phyloP scores from a whole-genome alignment of 139 green algal genomes.

The Chlorella ohadii region DNA sequence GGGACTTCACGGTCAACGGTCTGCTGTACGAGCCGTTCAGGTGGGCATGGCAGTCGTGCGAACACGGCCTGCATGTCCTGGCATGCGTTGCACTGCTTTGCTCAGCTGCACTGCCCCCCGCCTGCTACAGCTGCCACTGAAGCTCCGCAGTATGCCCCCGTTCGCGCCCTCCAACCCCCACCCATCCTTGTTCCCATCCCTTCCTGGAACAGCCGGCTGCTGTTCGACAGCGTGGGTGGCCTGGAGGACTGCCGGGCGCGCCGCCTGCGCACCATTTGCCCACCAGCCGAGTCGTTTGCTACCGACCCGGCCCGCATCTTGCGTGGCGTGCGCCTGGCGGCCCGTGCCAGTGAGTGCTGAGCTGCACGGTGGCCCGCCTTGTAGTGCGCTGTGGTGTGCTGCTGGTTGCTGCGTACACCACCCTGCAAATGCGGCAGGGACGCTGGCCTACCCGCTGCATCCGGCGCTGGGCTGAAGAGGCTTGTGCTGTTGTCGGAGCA shows the following conservation, averaged over 20 bases:
- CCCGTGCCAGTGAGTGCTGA: slow-evolving; percentile 28
- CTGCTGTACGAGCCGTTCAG: slow-evolving; percentile 78
- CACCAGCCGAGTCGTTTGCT: slow-evolving; percentile 47
- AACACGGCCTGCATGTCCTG: too few species aligned
- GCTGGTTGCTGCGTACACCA: neutral
- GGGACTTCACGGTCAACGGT: slow-evolving; percentile 83
- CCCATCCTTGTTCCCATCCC: too few species aligned
- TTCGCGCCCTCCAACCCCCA: neutral
- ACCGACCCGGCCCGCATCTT: slow-evolving; percentile 64
- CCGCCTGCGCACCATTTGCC: slow-evolving; percentile 52
- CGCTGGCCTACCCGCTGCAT: too few species aligned
- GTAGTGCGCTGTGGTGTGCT: neutral
- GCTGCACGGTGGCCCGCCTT: too few species aligned
- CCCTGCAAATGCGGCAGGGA: too few species aligned
- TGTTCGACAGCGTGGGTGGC: slow-evolving; percentile 75
- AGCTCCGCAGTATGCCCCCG: too few species aligned
- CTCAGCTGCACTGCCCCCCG: too few species aligned
- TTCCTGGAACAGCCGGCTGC: slow-evolving; percentile 40
- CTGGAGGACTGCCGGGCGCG: slow-evolving; percentile 52
- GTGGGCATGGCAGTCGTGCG: neutral
- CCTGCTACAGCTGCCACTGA: too few species aligned
- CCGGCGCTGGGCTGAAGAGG: too few species aligned
- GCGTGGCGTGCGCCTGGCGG: slow-evolving; percentile 63
- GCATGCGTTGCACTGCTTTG: too few species aligned
- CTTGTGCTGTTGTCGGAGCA: too few species aligned